A percentile compares a stretch with the other conserved stretches of the same genome.
Evolutionary conservation across 78 protist genomes (phyloP).

Genomic region (Dictyostelium citrinum): DNA sequence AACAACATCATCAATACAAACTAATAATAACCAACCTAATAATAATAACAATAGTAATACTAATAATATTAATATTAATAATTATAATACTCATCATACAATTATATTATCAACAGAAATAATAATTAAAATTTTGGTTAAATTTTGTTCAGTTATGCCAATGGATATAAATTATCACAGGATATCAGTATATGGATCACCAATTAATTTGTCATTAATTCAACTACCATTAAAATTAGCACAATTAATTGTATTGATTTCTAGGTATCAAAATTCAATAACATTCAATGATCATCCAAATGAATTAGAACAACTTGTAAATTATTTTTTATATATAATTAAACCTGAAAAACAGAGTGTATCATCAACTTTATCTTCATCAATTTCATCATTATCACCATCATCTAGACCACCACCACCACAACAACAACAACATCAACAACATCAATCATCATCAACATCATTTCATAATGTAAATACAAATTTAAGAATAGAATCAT

Average conservation of each 20-base stretch:
- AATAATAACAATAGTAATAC: not conserved
- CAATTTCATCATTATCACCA: not conserved
- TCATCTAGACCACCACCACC: not conserved
- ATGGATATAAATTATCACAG: not conserved
- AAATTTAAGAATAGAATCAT: conserved; percentile 28
- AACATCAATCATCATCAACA: not conserved
- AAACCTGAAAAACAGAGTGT: not conserved
- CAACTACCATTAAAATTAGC: conserved; percentile 6
- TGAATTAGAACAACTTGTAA: not conserved
- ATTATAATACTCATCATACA: not conserved
- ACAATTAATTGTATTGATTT: not conserved
- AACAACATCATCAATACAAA: not conserved
- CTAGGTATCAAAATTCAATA: not conserved
- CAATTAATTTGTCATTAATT: not conserved
- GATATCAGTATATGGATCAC: not conserved
- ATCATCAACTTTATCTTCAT: not conserved
- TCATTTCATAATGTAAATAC: not conserved
- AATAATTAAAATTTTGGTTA: not conserved
- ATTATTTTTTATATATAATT: not conserved
- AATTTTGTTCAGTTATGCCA: not conserved
- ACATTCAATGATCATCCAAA: not conserved
- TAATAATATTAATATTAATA: not conserved
- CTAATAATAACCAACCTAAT: not conserved
- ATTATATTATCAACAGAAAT: not conserved
- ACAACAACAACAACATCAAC: not conserved